Percentiles rank a stretch among this genome's conserved stretches.
phyloP scores from a whole-genome alignment of 805 yeast species.

The Scheffersomyces lignosus region DNA sequence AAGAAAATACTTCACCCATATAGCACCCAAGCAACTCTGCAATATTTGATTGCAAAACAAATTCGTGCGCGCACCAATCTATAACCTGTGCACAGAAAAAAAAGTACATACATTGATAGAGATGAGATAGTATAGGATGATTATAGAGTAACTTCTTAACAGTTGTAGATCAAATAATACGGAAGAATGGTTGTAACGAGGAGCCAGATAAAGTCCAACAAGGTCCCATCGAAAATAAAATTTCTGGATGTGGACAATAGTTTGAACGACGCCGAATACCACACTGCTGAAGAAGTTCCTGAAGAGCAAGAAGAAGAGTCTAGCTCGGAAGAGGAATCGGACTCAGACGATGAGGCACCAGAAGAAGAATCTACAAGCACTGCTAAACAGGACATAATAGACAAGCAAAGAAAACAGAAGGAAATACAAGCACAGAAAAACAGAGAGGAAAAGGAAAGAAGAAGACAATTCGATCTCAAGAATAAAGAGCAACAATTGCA shows the following conservation, averaged over 20 bases:
- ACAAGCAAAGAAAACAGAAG: conserved; percentile 23
- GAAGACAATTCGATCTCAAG: conserved; percentile 33
- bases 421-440: conserved; percentile 23
- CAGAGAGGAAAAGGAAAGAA: conserved; percentile 31
- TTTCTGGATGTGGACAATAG: conserved; percentile 29
- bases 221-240: conserved; percentile 28
- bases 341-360: conserved; percentile 39
- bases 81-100: conserved; percentile 1
- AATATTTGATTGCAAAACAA: conserved; percentile 10
- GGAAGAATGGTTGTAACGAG: conserved; percentile 37
- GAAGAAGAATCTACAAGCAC: conserved; percentile 41
- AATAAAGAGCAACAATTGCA: conserved; percentile 36
- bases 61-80: conserved; percentile 9
- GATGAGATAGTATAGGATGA: conserved; percentile 5
- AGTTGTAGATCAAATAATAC: no score
- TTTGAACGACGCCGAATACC: conserved; percentile 13
- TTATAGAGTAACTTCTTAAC: no score
- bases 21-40: no score
- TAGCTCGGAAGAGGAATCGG: conserved; percentile 15
- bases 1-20: no score
- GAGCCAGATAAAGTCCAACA: conserved; percentile 18
- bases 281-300: conserved; percentile 15
- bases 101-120: not conserved
- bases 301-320: conserved; percentile 13
- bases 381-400: conserved; percentile 25